phyloP scores from a whole-genome alignment of 148 eudicot species.

The Chenopodium quinoa region DNA sequence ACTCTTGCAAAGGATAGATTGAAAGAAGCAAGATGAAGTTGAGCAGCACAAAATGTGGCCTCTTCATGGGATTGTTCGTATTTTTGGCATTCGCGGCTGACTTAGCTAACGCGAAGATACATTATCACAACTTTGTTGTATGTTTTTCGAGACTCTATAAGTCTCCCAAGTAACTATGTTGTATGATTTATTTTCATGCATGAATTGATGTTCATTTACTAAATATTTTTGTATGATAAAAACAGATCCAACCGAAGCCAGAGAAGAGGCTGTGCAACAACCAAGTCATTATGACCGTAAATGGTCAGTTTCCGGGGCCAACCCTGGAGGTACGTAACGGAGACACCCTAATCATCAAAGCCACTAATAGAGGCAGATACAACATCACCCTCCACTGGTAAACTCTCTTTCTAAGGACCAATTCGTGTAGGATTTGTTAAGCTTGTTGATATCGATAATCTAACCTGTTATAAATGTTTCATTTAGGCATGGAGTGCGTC shows the following conservation, averaged over 20 bases:
- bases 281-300: conserved; percentile 60
- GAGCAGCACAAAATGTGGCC: conserved; percentile 16
- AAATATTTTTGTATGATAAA: background rate
- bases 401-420: background rate
- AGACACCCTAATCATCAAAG: conserved; percentile 65
- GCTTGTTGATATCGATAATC: too few species aligned
- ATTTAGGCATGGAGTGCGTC: conserved; percentile 81
- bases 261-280: conserved; percentile 76
- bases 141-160: conserved; percentile 10
- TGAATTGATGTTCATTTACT: background rate
- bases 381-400: conserved; percentile 90
- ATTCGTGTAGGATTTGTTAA: background rate
- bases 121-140: conserved; percentile 64
- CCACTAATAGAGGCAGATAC: conserved; percentile 57
- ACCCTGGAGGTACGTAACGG: conserved; percentile 65
- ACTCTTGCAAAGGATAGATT: background rate
- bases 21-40: conserved; percentile 13
- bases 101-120: conserved; percentile 52
- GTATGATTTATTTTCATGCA: background rate
- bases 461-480: background rate
- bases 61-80: conserved; percentile 32
- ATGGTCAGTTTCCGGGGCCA: conserved; percentile 93
- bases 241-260: conserved; percentile 63
- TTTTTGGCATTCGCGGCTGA: conserved; percentile 32
- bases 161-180: background rate